These are phyloP conservation scores for Penicillium brasilianum DNA, from an alignment of 2,329 filamentous ascomycete genomes.

Conservation along the genomic window DNA sequence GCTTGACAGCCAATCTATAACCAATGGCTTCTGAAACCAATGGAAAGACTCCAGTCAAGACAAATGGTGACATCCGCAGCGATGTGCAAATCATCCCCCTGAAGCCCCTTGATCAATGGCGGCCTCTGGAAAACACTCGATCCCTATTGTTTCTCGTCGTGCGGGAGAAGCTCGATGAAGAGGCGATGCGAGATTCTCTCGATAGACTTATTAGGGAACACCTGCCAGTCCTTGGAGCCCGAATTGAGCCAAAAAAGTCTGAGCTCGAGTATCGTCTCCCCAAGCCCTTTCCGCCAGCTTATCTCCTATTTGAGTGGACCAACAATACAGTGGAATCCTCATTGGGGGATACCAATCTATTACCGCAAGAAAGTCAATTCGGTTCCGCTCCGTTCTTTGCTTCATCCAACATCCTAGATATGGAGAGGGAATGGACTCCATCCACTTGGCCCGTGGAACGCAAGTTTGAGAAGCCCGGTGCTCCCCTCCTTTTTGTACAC, in stretches of 20 bases:
- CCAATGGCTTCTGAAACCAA: neutral
- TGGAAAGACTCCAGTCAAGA: neutral
- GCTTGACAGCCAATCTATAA: neutral
- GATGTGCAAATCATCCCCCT: neutral
- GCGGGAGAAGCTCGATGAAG: neutral
- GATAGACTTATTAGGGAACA: neutral
- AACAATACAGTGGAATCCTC: neutral
- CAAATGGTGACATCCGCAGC: neutral
- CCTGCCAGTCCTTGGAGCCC: conserved; percentile 2
- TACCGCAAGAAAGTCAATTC: neutral
- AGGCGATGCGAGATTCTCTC: neutral
- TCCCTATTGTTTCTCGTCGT: conserved; percentile 3
- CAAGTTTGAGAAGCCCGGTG: neutral
- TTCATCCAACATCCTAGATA: conserved; percentile 1
- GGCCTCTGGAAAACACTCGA: neutral
- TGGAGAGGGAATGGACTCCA: conserved; percentile 5
- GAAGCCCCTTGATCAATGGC: conserved; percentile 3
- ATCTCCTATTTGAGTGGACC: conserved; percentile 1
- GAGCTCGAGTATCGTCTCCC: conserved; percentile 2
- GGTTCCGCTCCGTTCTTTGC: neutral
- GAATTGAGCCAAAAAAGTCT: neutral
- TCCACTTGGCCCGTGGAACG: conserved; percentile 4
- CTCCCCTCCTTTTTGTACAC: neutral
- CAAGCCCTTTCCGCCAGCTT: neutral
- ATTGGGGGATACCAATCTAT: neutral